Conservation (phyloP, 169 alveolate genomes). For the Eimeria zaria region DNA sequence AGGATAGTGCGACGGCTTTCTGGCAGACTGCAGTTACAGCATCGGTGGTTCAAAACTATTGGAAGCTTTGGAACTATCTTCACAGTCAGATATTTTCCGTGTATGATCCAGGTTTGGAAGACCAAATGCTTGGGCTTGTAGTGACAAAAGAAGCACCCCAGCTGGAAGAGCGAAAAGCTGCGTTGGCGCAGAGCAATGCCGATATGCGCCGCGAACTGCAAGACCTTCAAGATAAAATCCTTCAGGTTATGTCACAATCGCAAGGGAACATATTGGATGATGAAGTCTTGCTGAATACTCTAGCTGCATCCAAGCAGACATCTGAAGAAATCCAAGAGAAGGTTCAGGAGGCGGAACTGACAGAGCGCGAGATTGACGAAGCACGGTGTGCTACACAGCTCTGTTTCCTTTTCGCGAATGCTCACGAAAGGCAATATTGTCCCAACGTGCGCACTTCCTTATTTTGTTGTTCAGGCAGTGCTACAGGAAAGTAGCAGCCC, state of each 20-base stretch:
- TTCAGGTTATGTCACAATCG: conserved; percentile 89
- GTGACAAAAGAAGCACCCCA: conserved; percentile 96
- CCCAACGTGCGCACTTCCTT: neutral
- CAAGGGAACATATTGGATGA: conserved; percentile 96
- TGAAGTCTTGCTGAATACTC: conserved; percentile 96
- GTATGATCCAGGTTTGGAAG: conserved; percentile 92
- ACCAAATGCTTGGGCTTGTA: conserved; percentile 96
- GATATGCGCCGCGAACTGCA: conserved; percentile 93
- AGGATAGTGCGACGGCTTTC: neutral
- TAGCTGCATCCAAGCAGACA: conserved; percentile 96
- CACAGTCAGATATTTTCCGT: neutral
- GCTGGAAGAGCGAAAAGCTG: conserved; percentile 94
- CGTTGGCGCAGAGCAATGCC: conserved; percentile 93
- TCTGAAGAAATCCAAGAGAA: conserved; percentile 96
- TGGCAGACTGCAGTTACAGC: neutral
- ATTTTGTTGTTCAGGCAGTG: conserved; percentile 89
- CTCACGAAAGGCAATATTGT: no score
- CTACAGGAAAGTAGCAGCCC: conserved; percentile 96
- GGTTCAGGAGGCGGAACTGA: conserved; percentile 92
- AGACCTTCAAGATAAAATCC: conserved; percentile 95
- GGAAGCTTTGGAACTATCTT: neutral
- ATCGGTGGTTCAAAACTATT: neutral
- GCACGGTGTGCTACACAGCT: conserved; percentile 85
- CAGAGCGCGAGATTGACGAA: conserved; percentile 96
- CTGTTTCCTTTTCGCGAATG: neutral